A percentile compares a stretch with the other conserved stretches of the same genome.
Conservation (phyloP, 352 stramenopile species). For the Phytophthora europaea region DNA sequence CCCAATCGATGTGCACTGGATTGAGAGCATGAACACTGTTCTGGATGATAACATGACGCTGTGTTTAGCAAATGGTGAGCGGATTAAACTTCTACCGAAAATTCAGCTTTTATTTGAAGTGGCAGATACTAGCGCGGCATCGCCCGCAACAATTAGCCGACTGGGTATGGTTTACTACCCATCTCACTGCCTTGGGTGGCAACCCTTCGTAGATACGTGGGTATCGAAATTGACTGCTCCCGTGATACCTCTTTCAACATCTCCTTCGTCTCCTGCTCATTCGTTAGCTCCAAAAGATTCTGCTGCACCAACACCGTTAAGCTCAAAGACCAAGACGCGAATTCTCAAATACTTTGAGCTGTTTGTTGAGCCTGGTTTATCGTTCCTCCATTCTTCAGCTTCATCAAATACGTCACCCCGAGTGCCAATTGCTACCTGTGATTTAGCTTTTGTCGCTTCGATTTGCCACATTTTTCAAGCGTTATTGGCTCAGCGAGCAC, state of each 20-base stretch:
- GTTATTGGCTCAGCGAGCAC: slow-evolving; percentile 51
- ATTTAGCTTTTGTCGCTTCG: slow-evolving; percentile 58
- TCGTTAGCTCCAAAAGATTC: slow-evolving; percentile 3
- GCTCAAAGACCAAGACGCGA: slow-evolving; percentile 45
- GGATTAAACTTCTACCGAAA: slow-evolving; percentile 82
- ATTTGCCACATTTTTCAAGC: slow-evolving; percentile 74
- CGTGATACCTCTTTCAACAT: background rate
- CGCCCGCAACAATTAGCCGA: slow-evolving; percentile 93
- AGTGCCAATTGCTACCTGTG: slow-evolving; percentile 59
- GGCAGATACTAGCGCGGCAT: slow-evolving; percentile 90
- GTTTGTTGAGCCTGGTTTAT: slow-evolving; percentile 64
- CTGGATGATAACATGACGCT: slow-evolving; percentile 94
- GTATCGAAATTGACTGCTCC: slow-evolving; percentile 51
- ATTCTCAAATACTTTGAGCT: slow-evolving; percentile 71
- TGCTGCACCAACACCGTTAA: slow-evolving; percentile 31
- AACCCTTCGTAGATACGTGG: slow-evolving; percentile 71
- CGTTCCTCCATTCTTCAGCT: slow-evolving; percentile 48
- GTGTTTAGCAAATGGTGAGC: slow-evolving; percentile 90
- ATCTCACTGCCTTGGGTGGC: slow-evolving; percentile 67
- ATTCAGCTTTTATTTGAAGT: slow-evolving; percentile 96
- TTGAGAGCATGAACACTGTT: slow-evolving; percentile 91
- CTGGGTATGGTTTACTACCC: slow-evolving; percentile 94
- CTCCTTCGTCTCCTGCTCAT: background rate
- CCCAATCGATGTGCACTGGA: slow-evolving; percentile 87
- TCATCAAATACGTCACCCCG: slow-evolving; percentile 15